A percentile compares a stretch with the other conserved stretches of the same genome.
These are phyloP conservation scores for Eragrostis curvula DNA, from an alignment of 176 grass and related monocot genomes.

Conservation along the genomic window DNA sequence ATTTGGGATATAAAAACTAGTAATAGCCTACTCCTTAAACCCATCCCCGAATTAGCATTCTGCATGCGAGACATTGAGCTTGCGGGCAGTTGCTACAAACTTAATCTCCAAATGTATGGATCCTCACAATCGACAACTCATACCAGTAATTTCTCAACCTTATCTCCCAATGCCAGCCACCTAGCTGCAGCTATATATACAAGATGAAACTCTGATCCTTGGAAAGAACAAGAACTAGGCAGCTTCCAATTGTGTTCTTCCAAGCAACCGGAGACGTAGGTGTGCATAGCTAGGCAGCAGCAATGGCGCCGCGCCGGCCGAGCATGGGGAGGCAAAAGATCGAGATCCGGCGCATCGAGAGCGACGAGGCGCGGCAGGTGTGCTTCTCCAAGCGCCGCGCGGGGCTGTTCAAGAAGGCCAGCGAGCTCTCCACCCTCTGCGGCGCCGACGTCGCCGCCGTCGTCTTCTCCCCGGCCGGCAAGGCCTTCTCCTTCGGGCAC, in stretches of 20 bases:
- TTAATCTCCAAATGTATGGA: not conserved
- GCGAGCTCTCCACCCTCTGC: conserved; percentile 56
- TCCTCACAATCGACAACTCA: not conserved
- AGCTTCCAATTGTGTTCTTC: not conserved
- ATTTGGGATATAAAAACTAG: not conserved
- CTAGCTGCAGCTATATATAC: not conserved
- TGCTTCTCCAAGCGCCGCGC: conserved; percentile 63
- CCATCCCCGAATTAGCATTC: not conserved
- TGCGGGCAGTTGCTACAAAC: not conserved
- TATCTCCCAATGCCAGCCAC: not conserved
- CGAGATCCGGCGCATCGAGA: conserved; percentile 60
- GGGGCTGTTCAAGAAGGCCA: conserved; percentile 64
- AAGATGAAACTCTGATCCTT: not conserved
- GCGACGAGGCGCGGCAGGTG: conserved; percentile 59
- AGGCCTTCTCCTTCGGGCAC: conserved; percentile 47
- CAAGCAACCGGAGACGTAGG: not conserved
- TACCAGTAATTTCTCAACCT: not conserved
- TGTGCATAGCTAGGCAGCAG: not conserved
- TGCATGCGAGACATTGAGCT: not conserved
- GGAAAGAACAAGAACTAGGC: not conserved
- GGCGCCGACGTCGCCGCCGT: conserved; percentile 52
- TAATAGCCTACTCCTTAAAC: not conserved
- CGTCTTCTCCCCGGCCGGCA: conserved; percentile 53
- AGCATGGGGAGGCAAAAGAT: conserved; percentile 62
- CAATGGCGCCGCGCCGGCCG: conserved; percentile 42